Base-by-base conservation (phyloP, 768 basidiomycete genomes). In the Coprinopsis strossmayeri region DNA sequence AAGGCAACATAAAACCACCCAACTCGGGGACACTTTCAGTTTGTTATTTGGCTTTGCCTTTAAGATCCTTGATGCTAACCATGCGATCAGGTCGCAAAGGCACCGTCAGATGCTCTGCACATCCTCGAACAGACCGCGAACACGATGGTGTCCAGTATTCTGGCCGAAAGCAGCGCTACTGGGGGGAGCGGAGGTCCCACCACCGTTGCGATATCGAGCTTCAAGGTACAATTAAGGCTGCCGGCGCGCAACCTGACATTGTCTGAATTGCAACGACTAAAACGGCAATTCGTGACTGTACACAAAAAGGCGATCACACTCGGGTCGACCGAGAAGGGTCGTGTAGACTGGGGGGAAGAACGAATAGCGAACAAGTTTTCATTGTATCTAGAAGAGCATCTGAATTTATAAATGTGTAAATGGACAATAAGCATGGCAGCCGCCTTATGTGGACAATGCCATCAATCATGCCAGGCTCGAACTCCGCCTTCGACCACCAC, bases 271-370 rank as follows among this genome's bases (percentile, higher is more conserved):
- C 93, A 95, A 62, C 74, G 94, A 24, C 67, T 87, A 35, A 97
- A 95, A 62, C 74, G 94, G 35, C 93, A 97, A 62, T 98, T 95
- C 59, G 86, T 95, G 26, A 79, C 80, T 2, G 75, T 90, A 27
- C 92, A 97, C 62, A 91, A 87, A 61, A 92, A 91, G 57, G 91
- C 90, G 5, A 84, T 91, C 49, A 89, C 84, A 1, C 76, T 90
- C 5, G 89, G 89, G 12, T 82, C 83, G 13, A 86, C 79, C 4
- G 89, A 90, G 58, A 81, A 81, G 55, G 89, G 89, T 0, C 61
- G 61, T 15, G 81, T 92, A 24, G 81, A 88, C 55, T 92, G 88
- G 85, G 77, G 71, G 50, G 87, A 87, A 59, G 75, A 77, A 55
- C 80, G 76, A 49, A 74, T 92, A 17, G 78, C 76, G n/a, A 51